Base-by-base conservation (phyloP, 2,329 filamentous ascomycete species). In the Pyrenochaeta sp. region DNA sequence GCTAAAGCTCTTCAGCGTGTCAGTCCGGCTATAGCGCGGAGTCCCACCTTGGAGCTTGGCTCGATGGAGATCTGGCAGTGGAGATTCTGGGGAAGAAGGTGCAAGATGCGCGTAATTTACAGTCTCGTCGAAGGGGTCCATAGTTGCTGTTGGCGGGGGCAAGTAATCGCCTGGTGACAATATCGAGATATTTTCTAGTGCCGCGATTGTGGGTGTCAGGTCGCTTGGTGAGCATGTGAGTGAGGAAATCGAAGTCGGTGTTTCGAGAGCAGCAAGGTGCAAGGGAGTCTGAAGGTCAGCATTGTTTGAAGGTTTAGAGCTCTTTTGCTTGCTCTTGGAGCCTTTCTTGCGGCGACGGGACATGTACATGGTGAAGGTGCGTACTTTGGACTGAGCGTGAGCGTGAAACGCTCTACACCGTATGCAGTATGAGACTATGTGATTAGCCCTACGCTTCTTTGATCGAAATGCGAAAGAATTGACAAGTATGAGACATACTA, bases 251-350 rank as follows among this genome's bases (percentile, higher is more conserved):
- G 21, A 44, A 2, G 4, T 29, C 1, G 45, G 49, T 12, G 41
- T 44, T 17, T 49, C 18, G 32, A 53, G 36, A 15, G 18, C 17
- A 15, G 27, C 5, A 15, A 57, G 40, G 14, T 27, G 9, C 4
- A 51, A 17, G 7, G 53, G 49, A 18, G 45, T 36, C 29, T 45
- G 23, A 7, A 51, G 32, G 21, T 52, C 14, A 42, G 39, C 20
- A 21, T 29, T 23, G 20, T 5, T 23, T 15, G 30, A n/a, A 11
- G 27, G 14, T 4, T 42, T 20, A n/a, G 35, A 12, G 14, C 12
- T 46, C 3, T 49, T 33, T 10, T 42, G 35, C 37, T 23, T 21
- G 15, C 30, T 17, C 37, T 53, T 36, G 36, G 32, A 31, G 27
- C n/a, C 14, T 10, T 17, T 27, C 33, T 10, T 17, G 17, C 33